These are phyloP conservation scores for Tylopilus plumbeoviolaceoides DNA, from an alignment of 768 basidiomycete species.

Conservation along the genomic window DNA sequence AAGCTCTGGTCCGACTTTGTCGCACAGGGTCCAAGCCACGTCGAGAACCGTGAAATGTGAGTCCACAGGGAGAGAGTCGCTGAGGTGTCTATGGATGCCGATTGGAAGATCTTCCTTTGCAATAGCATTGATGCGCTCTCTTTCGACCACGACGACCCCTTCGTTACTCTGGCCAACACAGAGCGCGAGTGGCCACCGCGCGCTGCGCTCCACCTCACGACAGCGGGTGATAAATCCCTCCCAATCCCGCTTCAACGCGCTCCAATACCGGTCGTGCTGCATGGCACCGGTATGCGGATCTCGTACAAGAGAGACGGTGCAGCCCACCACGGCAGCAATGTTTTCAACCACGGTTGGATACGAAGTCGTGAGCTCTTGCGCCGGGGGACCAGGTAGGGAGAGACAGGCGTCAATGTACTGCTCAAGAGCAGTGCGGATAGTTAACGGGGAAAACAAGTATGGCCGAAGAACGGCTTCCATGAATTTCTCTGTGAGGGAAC, in stretches of 20 bases:
- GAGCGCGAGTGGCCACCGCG: conserved; percentile 74
- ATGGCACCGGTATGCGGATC: conserved; percentile 78
- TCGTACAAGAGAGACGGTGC: conserved; percentile 68
- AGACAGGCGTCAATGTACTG: conserved; percentile 76
- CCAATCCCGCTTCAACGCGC: conserved; percentile 87
- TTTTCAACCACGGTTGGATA: conserved; percentile 71
- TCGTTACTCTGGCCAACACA: conserved; percentile 39
- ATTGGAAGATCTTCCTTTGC: conserved; percentile 68
- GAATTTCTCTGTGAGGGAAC: conserved; percentile 75
- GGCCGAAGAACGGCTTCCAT: conserved; percentile 81
- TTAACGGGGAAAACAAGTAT: conserved; percentile 80
- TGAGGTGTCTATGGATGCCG: conserved; percentile 48
- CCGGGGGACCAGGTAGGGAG: conserved; percentile 53
- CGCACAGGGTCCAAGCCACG: conserved; percentile 59
- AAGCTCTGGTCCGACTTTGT: conserved; percentile 54
- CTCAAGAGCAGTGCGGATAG: conserved; percentile 76
- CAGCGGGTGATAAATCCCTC: conserved; percentile 92
- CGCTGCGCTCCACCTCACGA: conserved; percentile 83
- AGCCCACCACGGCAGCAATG: conserved; percentile 82
- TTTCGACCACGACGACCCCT: conserved; percentile 63
- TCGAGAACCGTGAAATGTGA: conserved; percentile 54
- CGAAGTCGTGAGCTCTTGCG: conserved; percentile 53
- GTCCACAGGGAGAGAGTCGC: conserved; percentile 42
- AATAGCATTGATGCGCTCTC: conserved; percentile 68
- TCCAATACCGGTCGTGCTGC: conserved; percentile 78